Percentiles rank a stretch among this genome's conserved stretches.
Evolutionary conservation across 2,329 filamentous ascomycete genomes (phyloP).

Genomic region (Alternaria atra): DNA sequence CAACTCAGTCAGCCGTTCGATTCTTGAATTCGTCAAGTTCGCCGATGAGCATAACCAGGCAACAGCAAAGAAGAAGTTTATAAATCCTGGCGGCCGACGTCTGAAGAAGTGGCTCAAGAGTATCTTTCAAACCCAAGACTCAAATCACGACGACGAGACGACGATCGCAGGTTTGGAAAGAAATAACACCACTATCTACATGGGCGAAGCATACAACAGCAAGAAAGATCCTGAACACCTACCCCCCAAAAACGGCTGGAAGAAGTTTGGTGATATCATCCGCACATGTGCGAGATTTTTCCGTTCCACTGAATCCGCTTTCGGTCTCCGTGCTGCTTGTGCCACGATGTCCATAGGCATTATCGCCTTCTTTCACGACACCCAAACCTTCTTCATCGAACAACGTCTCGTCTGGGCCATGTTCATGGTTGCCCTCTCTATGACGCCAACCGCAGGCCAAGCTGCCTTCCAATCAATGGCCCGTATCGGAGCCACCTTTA

Average conservation of each 20-base stretch:
- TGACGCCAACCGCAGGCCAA: conserved; percentile 74
- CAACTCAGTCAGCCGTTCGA: conserved; percentile 65
- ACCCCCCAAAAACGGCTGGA: conserved; percentile 67
- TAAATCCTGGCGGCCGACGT: conserved; percentile 70
- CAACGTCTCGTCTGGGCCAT: conserved; percentile 81
- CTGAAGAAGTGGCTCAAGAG: conserved; percentile 71
- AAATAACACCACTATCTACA: conserved; percentile 62
- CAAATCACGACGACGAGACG: conserved; percentile 63
- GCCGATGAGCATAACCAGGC: conserved; percentile 72
- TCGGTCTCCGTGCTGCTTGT: conserved; percentile 75
- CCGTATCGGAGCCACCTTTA: conserved; percentile 69
- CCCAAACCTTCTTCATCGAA: conserved; percentile 72
- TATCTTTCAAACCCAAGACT: conserved; percentile 61
- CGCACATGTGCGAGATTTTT: conserved; percentile 70
- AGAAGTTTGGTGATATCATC: conserved; percentile 69
- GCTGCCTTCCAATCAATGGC: conserved; percentile 76
- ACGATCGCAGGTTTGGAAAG: conserved; percentile 63
- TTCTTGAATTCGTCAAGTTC: conserved; percentile 70
- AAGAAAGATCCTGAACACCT: conserved; percentile 79
- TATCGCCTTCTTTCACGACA: conserved; percentile 69
- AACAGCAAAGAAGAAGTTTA: conserved; percentile 68
- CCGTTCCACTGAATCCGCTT: conserved; percentile 70
- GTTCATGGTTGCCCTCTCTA: conserved; percentile 75
- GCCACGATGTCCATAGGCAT: conserved; percentile 78
- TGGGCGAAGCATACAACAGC: conserved; percentile 74